These are phyloP conservation scores for Corynascus novoguineensis DNA, from an alignment of 495 filamentous ascomycete species.

Conservation along the genomic window DNA sequence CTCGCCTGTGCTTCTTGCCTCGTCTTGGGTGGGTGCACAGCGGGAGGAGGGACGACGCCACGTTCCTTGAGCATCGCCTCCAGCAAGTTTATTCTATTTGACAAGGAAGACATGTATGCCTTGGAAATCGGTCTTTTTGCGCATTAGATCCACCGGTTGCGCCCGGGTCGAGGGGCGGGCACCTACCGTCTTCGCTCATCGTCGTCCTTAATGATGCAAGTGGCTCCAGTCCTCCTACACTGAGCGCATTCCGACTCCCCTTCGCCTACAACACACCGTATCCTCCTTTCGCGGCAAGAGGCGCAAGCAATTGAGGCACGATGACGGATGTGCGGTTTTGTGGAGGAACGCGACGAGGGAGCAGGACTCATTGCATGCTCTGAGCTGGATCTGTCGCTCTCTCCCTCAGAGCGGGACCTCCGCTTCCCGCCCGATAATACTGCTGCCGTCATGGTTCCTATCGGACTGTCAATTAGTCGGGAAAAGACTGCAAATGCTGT, in stretches of 20 bases:
- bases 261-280: conserved; percentile 51
- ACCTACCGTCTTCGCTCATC: conserved; percentile 48
- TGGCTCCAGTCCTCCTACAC: conserved; percentile 45
- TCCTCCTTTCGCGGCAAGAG: conserved; percentile 47
- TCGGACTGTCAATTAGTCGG: neutral
- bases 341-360: conserved; percentile 21
- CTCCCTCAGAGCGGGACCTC: conserved; percentile 25
- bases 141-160: neutral
- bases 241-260: conserved; percentile 48
- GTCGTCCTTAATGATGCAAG: conserved; percentile 53
- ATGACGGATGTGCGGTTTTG: conserved; percentile 35
- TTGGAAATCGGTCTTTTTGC: conserved; percentile 48
- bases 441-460: conserved; percentile 12
- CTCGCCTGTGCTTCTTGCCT: conserved; percentile 33
- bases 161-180: neutral
- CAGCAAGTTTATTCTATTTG: conserved; percentile 45
- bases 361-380: conserved; percentile 28
- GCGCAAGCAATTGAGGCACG: conserved; percentile 39
- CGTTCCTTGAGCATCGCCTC: conserved; percentile 47
- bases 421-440: conserved; percentile 16
- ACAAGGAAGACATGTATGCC: conserved; percentile 52
- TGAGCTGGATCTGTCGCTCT: conserved; percentile 24
- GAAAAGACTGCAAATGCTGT: neutral
- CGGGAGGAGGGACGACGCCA: conserved; percentile 45
- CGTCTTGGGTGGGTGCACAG: conserved; percentile 49